Base-by-base conservation (phyloP, 805 yeast genomes). In the Monosporozyma aerobia region DNA sequence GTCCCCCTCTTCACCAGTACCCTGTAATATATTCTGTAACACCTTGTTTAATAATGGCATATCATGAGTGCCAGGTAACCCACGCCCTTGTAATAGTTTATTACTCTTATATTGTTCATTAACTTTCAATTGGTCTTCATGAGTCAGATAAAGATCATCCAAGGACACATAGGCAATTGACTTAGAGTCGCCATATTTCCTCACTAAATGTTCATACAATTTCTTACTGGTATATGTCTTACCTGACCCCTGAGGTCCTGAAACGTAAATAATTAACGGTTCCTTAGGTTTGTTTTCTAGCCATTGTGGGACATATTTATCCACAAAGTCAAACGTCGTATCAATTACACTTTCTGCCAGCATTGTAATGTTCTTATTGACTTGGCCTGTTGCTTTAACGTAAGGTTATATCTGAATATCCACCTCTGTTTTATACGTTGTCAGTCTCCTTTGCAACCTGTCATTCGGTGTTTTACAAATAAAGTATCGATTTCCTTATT, bases 31-130 rank as follows among this genome's bases (percentile, higher is more conserved):
- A 52, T 29, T 13, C 52, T 58, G 33, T 13, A n/a, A 75, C 13
- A 85, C 60, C 0, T 55, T 52, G 25, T 59, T 55, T 37, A 67
- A 51, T 10, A 64, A 52, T 14, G 54, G 48, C 54, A 87, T 61
- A 62, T 92, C 97, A 65, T 92, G 99, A 0, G 98, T 92, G 0
- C 97, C 97, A 0, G 98, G 98, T 14, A 87, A 74, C 0, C 98
- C 98, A 27, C 98, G 72, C 2, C 96, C 96, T 54, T 74, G 77
- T 16, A 88, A 61, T 47, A 92, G 69, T 37, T 69, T 64, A 63
- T 87, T 87, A 13, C 69, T 75, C 0, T 72, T 63, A 54, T 72
- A 69, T 13, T 54, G 51, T 5, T 56, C 40, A 1, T 77, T 76
- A 25, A 90, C 62, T 33, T 55, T 54, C 27, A 53, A 54, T 62